phyloP scores from a whole-genome alignment of 352 stramenopile genomes.

The Phytopythium chamaehyphon region DNA sequence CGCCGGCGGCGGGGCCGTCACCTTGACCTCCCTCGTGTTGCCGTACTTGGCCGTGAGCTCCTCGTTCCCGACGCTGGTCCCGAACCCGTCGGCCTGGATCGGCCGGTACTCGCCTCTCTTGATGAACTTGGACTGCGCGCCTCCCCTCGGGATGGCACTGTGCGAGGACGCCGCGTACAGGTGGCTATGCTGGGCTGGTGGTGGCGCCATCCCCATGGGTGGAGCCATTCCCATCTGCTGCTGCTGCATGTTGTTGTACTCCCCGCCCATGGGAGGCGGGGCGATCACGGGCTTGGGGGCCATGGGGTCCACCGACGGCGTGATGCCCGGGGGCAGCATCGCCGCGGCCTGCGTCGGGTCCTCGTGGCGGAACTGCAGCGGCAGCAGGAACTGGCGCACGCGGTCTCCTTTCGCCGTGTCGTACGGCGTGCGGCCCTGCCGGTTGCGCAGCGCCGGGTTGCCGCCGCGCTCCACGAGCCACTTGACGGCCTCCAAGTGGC shows the following conservation, averaged over 20 bases:
- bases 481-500: slow-evolving; percentile 67
- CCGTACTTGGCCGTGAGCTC: slow-evolving; percentile 87
- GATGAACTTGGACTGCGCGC: slow-evolving; percentile 39
- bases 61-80: slow-evolving; percentile 86
- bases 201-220: slow-evolving; percentile 17
- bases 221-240: slow-evolving; percentile 6
- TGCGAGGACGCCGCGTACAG: slow-evolving; percentile 77
- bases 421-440: slow-evolving; percentile 74
- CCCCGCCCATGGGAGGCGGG: slow-evolving; percentile 53
- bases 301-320: slow-evolving; percentile 60
- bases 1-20: slow-evolving; percentile 65
- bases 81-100: slow-evolving; percentile 87
- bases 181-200: slow-evolving; percentile 44
- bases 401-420: slow-evolving; percentile 83
- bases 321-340: slow-evolving; percentile 72
- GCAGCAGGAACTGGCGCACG: slow-evolving; percentile 81
- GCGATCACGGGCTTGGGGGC: slow-evolving; percentile 59
- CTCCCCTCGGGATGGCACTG: slow-evolving; percentile 68
- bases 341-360: slow-evolving; percentile 55
- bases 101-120: slow-evolving; percentile 72
- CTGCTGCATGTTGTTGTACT: slow-evolving; percentile 28
- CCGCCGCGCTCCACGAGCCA: slow-evolving; percentile 65
- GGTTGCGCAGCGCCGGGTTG: slow-evolving; percentile 79
- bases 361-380: slow-evolving; percentile 87
- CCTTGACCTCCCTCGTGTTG: slow-evolving; percentile 80